phyloP scores from a whole-genome alignment of 164 flowering plant genomes.

The Vitis cinerea region DNA sequence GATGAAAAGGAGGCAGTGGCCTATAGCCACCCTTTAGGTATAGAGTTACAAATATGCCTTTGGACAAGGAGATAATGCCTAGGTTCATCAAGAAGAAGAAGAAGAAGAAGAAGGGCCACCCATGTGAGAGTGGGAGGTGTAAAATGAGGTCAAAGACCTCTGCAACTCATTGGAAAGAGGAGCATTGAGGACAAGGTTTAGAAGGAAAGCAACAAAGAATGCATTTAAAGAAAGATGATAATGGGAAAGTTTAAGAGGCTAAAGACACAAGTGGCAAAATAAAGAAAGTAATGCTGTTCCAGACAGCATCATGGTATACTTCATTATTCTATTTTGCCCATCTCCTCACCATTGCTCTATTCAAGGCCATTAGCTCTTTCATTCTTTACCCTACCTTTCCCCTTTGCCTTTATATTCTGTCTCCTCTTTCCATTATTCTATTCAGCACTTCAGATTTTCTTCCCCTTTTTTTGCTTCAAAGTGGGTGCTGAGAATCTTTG shows the following conservation, averaged over 20 bases:
- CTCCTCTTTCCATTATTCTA: conserved; percentile 11
- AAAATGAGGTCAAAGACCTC: neutral
- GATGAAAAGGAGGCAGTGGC: neutral
- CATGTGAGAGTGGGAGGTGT: neutral
- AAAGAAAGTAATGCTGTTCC: conserved; percentile 18
- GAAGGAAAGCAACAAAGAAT: conserved; percentile 5
- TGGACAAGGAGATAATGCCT: too few relatives aligned
- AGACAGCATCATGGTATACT: conserved; percentile 20
- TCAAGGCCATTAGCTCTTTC: neutral
- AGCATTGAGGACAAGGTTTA: neutral
- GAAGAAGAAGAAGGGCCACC: neutral
- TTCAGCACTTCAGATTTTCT: conserved; percentile 6
- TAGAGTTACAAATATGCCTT: too few relatives aligned
- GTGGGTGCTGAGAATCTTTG: conserved; percentile 24
- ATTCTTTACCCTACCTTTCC: neutral
- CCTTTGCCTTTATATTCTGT: neutral
- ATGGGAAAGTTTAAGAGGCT: neutral
- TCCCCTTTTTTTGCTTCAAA: conserved; percentile 7
- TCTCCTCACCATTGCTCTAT: conserved; percentile 13
- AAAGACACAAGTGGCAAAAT: neutral
- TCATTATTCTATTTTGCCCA: conserved; percentile 22
- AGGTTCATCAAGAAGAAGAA: neutral
- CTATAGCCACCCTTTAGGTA: too few relatives aligned
- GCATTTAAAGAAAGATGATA: conserved; percentile 4
- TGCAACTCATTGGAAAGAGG: neutral